These are phyloP conservation scores for Pythium brachiatum DNA, from an alignment of 352 stramenopile genomes.

Conservation along the genomic window DNA sequence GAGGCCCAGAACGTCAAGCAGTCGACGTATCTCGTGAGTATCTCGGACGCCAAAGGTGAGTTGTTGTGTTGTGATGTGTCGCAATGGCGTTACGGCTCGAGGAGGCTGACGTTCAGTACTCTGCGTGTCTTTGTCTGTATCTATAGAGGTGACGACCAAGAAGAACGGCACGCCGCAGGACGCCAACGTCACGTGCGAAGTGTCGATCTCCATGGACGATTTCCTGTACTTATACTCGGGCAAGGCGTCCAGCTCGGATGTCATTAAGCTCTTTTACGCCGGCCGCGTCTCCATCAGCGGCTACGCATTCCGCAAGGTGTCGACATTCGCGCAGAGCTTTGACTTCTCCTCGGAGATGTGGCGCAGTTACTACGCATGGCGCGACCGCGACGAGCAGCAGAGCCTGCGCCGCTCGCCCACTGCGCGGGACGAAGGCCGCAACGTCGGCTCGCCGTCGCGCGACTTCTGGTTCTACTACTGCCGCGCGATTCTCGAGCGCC, in stretches of 20 bases:
- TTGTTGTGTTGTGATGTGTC: not conserved
- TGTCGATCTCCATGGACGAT: slow-evolving; percentile 84
- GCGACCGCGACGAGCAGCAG: slow-evolving; percentile 36
- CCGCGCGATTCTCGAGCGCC: slow-evolving; percentile 50
- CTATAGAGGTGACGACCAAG: slow-evolving; percentile 44
- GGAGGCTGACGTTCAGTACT: no score
- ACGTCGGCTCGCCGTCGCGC: slow-evolving; percentile 51
- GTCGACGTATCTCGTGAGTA: slow-evolving; percentile 69
- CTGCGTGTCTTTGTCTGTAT: slow-evolving; percentile 7
- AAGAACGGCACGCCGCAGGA: slow-evolving; percentile 53
- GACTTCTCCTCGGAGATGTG: slow-evolving; percentile 84
- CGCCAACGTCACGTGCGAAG: slow-evolving; percentile 58
- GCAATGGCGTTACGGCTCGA: no score
- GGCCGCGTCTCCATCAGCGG: slow-evolving; percentile 73
- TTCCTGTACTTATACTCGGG: slow-evolving; percentile 87
- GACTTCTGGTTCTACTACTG: slow-evolving; percentile 79
- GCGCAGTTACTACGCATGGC: slow-evolving; percentile 71
- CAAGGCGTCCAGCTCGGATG: slow-evolving; percentile 72
- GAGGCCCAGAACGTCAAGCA: slow-evolving; percentile 33
- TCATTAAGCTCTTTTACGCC: slow-evolving; percentile 80
- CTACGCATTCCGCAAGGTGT: slow-evolving; percentile 80
- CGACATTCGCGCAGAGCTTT: slow-evolving; percentile 81
- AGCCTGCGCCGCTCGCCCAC: slow-evolving; percentile 29
- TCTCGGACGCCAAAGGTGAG: slow-evolving; percentile 42
- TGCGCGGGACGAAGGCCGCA: slow-evolving; percentile 38